A percentile compares a stretch with the other conserved stretches of the same genome.
These are phyloP conservation scores for Penicillium griseofulvum DNA, from an alignment of 2,329 filamentous ascomycete genomes.

Conservation along the genomic window DNA sequence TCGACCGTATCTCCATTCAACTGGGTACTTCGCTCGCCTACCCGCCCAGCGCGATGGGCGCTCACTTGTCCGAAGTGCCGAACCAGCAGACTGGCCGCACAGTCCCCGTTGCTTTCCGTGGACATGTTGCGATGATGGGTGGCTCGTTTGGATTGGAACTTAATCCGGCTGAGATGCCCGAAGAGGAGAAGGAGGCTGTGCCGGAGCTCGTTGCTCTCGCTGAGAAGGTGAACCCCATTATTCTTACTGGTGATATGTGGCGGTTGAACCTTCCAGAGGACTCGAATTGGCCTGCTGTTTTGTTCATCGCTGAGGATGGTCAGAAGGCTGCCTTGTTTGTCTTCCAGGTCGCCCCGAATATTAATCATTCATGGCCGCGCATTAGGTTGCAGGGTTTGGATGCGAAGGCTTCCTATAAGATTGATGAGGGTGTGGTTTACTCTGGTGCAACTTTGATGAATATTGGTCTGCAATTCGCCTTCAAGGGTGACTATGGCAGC, in stretches of 20 bases:
- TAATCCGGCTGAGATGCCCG: conserved; percentile 53
- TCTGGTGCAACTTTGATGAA: conserved; percentile 64
- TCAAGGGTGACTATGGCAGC: conserved; percentile 57
- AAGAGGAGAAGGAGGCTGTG: conserved; percentile 53
- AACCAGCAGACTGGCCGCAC: conserved; percentile 58
- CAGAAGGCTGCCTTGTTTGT: conserved; percentile 55
- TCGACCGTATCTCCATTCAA: conserved; percentile 61
- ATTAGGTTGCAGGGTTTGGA: conserved; percentile 59
- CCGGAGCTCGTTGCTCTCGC: conserved; percentile 56
- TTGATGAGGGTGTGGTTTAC: conserved; percentile 53
- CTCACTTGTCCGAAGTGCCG: conserved; percentile 62
- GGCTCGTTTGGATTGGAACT: conserved; percentile 66
- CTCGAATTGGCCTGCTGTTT: conserved; percentile 61
- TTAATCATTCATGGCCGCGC: conserved; percentile 55
- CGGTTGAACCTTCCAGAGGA: conserved; percentile 58
- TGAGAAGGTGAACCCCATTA: conserved; percentile 58
- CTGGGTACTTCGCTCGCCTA: conserved; percentile 64
- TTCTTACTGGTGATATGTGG: conserved; percentile 60
- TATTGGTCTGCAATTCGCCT: conserved; percentile 55
- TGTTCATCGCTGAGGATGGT: conserved; percentile 57
- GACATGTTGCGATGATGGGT: conserved; percentile 67
- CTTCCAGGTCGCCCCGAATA: conserved; percentile 56
- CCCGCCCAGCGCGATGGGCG: conserved; percentile 62
- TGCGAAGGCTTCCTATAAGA: conserved; percentile 51
- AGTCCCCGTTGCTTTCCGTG: conserved; percentile 59